Conservation (phyloP, 306 rosid species). For the Spatholobus suberectus region DNA sequence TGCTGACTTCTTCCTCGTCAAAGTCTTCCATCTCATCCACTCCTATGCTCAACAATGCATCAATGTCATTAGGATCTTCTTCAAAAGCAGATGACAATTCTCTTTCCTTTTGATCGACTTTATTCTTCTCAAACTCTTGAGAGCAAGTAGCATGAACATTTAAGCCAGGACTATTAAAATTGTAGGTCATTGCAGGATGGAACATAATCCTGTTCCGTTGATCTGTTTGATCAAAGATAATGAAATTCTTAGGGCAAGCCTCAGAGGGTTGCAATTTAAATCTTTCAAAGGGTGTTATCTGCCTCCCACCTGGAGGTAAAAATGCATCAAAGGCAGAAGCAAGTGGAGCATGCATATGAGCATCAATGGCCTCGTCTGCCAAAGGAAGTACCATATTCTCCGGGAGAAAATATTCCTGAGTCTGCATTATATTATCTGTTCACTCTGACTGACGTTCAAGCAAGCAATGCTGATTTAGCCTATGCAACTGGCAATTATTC, state of each 20-base stretch:
- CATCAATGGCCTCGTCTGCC: constrained; percentile 59
- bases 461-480: constrained; percentile 46
- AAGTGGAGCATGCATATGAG: constrained; percentile 64
- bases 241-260: constrained; percentile 86
- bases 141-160: constrained; percentile 55
- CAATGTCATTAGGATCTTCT: constrained; percentile 83
- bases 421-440: constrained; percentile 65
- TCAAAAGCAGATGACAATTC: constrained; percentile 65
- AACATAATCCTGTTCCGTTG: constrained; percentile 80
- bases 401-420: constrained; percentile 64
- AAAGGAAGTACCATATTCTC: constrained; percentile 57
- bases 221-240: constrained; percentile 86
- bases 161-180: constrained; percentile 58
- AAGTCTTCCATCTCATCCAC: constrained; percentile 66
- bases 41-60: constrained; percentile 92
- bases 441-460: constrained; percentile 40
- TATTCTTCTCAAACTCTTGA: constrained; percentile 53
- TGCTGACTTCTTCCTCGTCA: constrained; percentile 89
- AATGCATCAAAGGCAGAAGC: constrained; percentile 59
- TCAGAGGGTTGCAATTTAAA: constrained; percentile 83
- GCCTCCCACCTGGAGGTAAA: constrained; percentile 65
- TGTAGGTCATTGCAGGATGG: constrained; percentile 81
- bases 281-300: constrained; percentile 65
- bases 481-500: constrained; percentile 53
- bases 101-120: constrained; percentile 49